Evolutionary conservation across 306 rosid genomes (phyloP), one percentile per base, ranked within the genome.

Genomic region (Castanea crenata): DNA sequence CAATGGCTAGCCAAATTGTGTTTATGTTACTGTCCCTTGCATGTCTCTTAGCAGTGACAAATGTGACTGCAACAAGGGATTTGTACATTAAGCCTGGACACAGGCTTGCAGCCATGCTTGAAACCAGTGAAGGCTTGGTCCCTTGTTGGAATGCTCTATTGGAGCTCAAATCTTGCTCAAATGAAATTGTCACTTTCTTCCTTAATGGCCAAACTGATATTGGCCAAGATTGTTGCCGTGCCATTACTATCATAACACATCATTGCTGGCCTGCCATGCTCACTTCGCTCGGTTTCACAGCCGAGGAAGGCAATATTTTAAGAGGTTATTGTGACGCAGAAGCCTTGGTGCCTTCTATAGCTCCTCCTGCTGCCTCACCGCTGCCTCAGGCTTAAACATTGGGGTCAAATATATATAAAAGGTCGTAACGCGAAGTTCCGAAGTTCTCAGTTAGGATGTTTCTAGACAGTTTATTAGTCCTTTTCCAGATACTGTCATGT

Each of bases 241-340:
- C 86, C 15, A 81, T 88, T 11, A 75, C 58, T 5, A 67, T 63
- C 3, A 85, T 88, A 55, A 85, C 91, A 5, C 84, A 76, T 38
- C 75, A 69, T 44, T 88, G 91, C 81, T 88, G 89, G 91, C 89
- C 86, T 9, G 70, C 79, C 15, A 76, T 88, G 78, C 78, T 88
- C 41, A 72, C 79, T 51, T 83, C 78, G 9, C 68, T 88, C 8
- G 91, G 89, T 12, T 73, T 80, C 54, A 83, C 86, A 2, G 46
- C 64, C 6, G 68, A 83, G 51, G 79, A 88, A 69, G 83, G 69
- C 64, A 73, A 81, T 70, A 23, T 83, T 49, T 55, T 88, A 16
- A 71, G 69, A 29, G 83, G 71, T 31, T 82, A 84, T 35, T 85
- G 88, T 55, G 85, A 84, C 14, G 85, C 81, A 13, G 20, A 72